A percentile compares a stretch with the other conserved stretches of the same genome.
These are phyloP conservation scores for Rhazya stricta DNA, from an alignment of 257 asterid genomes.

Conservation along the genomic window DNA sequence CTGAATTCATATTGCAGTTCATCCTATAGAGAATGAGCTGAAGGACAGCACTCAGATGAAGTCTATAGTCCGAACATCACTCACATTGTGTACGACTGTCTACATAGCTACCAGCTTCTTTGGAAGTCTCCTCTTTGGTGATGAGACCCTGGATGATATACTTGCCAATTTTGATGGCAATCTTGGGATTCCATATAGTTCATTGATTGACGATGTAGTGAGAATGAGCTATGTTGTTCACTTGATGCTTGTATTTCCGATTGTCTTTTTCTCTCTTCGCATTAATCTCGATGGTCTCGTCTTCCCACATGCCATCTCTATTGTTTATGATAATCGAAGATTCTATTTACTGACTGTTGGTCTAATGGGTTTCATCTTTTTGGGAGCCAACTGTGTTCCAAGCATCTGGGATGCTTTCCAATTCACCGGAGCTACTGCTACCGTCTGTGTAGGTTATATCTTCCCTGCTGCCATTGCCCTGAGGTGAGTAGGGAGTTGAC, in stretches of 20 bases:
- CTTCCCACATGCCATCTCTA: conserved; percentile 62
- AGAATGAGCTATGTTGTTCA: conserved; percentile 80
- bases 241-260: conserved; percentile 83
- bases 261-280: conserved; percentile 79
- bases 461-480: conserved; percentile 81
- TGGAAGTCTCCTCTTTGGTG: conserved; percentile 75
- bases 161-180: conserved; percentile 84
- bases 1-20: conserved; percentile 40
- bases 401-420: conserved; percentile 94
- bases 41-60: conserved; percentile 67
- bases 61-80: conserved; percentile 65
- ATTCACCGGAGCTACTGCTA: conserved; percentile 92
- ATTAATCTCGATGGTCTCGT: conserved; percentile 71
- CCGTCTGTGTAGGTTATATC: conserved; percentile 73
- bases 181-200: conserved; percentile 67
- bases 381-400: conserved; percentile 81
- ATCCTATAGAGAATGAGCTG: conserved; percentile 79
- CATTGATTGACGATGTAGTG: conserved; percentile 64
- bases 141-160: conserved; percentile 70
- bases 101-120: conserved; percentile 75
- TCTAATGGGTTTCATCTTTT: conserved; percentile 60
- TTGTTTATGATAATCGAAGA: conserved; percentile 57
- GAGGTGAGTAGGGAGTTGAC: conserved; percentile 38
- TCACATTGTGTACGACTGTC: conserved; percentile 57
- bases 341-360: conserved; percentile 52